Base-by-base conservation (phyloP, 805 yeast genomes). In the Scheffersomyces stipitis region DNA sequence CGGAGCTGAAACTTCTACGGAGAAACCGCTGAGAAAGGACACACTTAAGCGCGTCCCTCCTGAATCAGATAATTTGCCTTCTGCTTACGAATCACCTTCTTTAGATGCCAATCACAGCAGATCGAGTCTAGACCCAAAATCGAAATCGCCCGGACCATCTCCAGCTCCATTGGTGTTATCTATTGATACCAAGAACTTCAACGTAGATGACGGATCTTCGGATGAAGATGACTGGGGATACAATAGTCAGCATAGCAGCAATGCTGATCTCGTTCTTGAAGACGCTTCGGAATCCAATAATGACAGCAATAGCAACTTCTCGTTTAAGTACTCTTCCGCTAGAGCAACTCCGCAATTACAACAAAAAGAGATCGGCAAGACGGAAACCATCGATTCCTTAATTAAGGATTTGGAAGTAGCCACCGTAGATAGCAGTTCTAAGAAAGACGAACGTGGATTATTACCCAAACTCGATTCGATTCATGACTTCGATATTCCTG, bases 341-440 rank as follows among this genome's bases (percentile, higher is more conserved):
- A 20, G 10, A 20, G 10, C 7, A 7, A 7, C 24, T 20, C 24
- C 24, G 24, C 7, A 20, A 7, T 10, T 20, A 7, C 7, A 20
- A 7, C 7, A 20, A 10, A 31, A 41, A 34, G 33, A 28, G 27
- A 23, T 40, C 13, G 47, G 45, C 17, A 42, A 51, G 23, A 56
- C 63, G 3, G 63, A 54, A 26, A 62, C 64, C 4, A 45, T 68
- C 20, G 73, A 67, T 37, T 54, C 65, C 4, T 46, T 68, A n/a
- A 67, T 68, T 13, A 50, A 58, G 36, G 71, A 68, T 40, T 47
- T 68, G 18, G 54, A 56, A 33, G 53, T 51, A 37, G 57, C 56
- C 9, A 7, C 23, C 18, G 22, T 18, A 24, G 31, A 28, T 12
- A n/a, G 5, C 14, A 5, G 6, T 15, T 35, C 36, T n/a, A n/a